These are phyloP conservation scores for Mrakia frigida DNA, from an alignment of 768 basidiomycete species.

Conservation along the genomic window DNA sequence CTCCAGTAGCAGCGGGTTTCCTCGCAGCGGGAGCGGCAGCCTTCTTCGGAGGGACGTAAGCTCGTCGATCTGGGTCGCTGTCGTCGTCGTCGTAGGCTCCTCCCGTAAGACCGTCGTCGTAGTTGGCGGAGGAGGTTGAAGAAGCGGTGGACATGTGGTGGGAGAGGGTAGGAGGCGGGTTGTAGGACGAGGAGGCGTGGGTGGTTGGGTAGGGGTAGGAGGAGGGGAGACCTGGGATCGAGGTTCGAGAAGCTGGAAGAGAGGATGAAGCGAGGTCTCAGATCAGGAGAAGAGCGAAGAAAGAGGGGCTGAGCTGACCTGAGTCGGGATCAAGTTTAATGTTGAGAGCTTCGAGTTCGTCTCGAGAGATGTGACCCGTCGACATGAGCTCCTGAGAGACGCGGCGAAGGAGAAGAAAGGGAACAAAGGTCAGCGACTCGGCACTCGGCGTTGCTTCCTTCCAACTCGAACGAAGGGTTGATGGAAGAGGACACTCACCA, in stretches of 20 bases:
- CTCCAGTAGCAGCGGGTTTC: slow-evolving; percentile 17
- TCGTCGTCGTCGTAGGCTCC: slow-evolving; percentile 32
- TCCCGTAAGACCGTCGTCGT: slow-evolving; percentile 10
- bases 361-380: neutral
- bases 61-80: slow-evolving; percentile 18
- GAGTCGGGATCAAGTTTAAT: neutral
- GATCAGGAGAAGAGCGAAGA: neutral
- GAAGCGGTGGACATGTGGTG: neutral
- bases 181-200: neutral
- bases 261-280: no score
- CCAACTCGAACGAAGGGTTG: neutral
- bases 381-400: slow-evolving; percentile 10
- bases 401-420: neutral
- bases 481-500: slow-evolving; percentile 30
- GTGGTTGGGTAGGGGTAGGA: neutral
- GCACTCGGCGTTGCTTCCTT: no score
- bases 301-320: neutral
- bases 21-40: slow-evolving; percentile 9
- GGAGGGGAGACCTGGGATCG: slow-evolving; percentile 5
- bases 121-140: slow-evolving; percentile 14
- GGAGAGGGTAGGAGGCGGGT: neutral
- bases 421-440: neutral
- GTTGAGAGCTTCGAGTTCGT: slow-evolving; percentile 3
- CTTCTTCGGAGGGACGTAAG: slow-evolving; percentile 9
- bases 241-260: neutral